phyloP scores from a whole-genome alignment of 108 stramenopile species.

The Nitzschia putrida region DNA sequence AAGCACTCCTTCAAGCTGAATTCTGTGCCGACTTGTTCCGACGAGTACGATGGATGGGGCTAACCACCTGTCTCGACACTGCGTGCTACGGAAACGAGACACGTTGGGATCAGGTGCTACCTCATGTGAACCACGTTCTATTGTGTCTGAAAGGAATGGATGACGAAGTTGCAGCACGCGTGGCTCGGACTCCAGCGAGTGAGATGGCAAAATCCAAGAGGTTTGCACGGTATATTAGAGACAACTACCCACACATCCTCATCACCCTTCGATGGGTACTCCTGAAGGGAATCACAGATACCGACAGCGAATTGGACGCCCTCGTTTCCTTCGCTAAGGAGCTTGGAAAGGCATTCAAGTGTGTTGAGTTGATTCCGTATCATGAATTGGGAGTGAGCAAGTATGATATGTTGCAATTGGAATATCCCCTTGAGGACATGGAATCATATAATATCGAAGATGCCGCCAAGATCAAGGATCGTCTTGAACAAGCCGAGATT shows the following conservation, averaged over 20 bases:
- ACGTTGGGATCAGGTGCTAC: constrained; percentile 56
- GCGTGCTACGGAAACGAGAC: constrained; percentile 53
- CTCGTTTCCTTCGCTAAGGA: constrained; percentile 59
- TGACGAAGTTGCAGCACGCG: constrained; percentile 44
- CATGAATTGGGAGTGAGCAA: constrained; percentile 63
- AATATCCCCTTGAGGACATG: constrained; percentile 55
- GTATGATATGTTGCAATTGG: constrained; percentile 39
- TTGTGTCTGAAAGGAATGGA: constrained; percentile 71
- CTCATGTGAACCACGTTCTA: constrained; percentile 54
- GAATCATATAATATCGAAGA: constrained; percentile 47
- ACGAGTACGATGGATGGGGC: constrained; percentile 42
- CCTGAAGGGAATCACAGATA: constrained; percentile 60
- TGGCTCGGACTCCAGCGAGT: constrained; percentile 38
- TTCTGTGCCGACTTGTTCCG: constrained; percentile 56
- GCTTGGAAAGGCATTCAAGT: constrained; percentile 42
- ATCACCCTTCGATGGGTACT: constrained; percentile 65
- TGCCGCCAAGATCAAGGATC: constrained; percentile 39
- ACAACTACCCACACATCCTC: constrained; percentile 47
- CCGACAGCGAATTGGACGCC: constrained; percentile 49
- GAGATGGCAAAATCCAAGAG: constrained; percentile 44
- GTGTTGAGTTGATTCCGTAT: constrained; percentile 66
- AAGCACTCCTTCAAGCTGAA: constrained; percentile 56
- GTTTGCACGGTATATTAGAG: constrained; percentile 57
- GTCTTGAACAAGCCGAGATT: constrained; percentile 34
- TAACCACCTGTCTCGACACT: constrained; percentile 71